Percentiles rank a stretch among this genome's conserved stretches.
Evolutionary conservation across 257 asterid genomes (phyloP).

Genomic region (Eustoma russellianum): DNA sequence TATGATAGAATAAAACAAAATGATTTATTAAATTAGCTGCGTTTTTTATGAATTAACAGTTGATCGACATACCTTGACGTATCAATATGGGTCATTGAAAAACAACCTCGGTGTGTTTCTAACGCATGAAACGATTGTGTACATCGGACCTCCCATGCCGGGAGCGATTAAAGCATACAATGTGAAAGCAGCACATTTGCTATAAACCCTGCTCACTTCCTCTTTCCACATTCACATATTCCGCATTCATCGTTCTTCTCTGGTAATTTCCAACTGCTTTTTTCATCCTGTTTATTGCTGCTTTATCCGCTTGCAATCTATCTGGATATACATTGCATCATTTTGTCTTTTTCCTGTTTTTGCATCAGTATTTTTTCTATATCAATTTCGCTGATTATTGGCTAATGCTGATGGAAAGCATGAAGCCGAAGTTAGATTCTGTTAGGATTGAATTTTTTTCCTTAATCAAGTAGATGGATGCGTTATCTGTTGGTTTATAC

Average conservation of each 20-base stretch:
- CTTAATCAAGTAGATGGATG: conserved; percentile 1
- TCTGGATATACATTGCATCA: background rate
- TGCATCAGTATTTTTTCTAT: background rate
- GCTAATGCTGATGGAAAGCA: conserved; percentile 4
- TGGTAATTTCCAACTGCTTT: conserved; percentile 2
- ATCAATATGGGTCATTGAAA: no score
- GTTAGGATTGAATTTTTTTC: conserved; percentile 3
- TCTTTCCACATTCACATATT: background rate
- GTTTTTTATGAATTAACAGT: no score
- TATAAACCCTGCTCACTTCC: conserved; percentile 11
- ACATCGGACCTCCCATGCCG: no score
- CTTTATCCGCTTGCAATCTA: background rate
- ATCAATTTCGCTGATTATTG: conserved; percentile 1
- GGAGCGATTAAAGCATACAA: no score
- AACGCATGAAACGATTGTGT: no score
- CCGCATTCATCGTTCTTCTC: conserved; percentile 17
- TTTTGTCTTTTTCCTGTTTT: background rate
- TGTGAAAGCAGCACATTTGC: background rate
- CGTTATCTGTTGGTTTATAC: background rate
- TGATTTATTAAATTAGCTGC: no score
- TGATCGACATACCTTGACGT: no score
- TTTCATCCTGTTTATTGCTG: background rate
- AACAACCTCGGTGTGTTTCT: no score
- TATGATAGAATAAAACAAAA: no score
- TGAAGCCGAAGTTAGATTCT: conserved; percentile 1